Evolutionary conservation across 805 yeast genomes (phyloP).

Genomic region (Pichia nanzhaoensis): DNA sequence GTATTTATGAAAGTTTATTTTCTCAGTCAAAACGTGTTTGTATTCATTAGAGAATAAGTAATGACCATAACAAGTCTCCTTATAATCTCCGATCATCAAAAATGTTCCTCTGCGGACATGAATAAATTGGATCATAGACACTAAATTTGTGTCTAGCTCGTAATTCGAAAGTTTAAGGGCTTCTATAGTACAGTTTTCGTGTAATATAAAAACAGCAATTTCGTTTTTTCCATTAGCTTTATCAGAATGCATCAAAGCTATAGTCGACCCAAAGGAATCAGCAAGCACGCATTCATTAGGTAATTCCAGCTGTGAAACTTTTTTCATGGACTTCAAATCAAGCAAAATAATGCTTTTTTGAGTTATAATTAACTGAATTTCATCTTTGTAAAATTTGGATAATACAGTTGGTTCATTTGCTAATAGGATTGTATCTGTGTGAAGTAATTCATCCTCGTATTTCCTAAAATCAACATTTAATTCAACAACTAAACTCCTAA

Average conservation of each 20-base stretch:
- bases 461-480: background rate
- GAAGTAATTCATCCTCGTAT: background rate
- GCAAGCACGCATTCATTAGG: background rate
- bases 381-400: background rate
- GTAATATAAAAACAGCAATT: background rate
- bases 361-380: background rate
- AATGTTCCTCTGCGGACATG: too few relatives aligned
- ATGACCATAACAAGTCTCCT: too few relatives aligned
- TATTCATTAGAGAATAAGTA: too few relatives aligned
- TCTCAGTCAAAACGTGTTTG: too few relatives aligned
- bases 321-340: background rate
- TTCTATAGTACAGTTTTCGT: background rate
- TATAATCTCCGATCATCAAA: too few relatives aligned
- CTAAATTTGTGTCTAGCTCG: too few relatives aligned
- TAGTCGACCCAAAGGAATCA: background rate
- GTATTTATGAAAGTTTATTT: too few relatives aligned
- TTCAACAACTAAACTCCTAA: background rate
- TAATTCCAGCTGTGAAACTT: background rate
- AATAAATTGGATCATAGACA: too few relatives aligned
- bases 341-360: background rate
- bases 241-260: background rate
- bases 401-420: background rate
- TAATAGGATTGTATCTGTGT: background rate
- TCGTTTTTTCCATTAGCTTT: background rate
- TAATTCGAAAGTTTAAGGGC: too few relatives aligned